Conservation (phyloP, 1,284 basidiomycete genomes). For the Naganishia cerealis region DNA sequence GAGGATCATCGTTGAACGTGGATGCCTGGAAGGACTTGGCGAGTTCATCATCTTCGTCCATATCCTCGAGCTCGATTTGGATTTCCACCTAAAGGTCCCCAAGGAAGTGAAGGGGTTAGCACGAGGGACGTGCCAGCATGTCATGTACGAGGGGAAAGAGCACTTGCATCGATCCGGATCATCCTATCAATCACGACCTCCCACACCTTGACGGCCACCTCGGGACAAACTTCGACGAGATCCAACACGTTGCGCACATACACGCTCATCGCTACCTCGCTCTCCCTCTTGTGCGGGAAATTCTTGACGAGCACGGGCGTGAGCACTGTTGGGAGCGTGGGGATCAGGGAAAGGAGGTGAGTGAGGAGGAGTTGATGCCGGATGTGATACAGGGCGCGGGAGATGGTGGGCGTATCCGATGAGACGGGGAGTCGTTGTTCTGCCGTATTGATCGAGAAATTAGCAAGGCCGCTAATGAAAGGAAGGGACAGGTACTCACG, state of each 20-base stretch:
- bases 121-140: neutral
- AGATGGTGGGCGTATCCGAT: slow-evolving; percentile 59
- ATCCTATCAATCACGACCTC: slow-evolving; percentile 84
- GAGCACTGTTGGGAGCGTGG: slow-evolving; percentile 80
- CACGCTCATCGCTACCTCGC: slow-evolving; percentile 74
- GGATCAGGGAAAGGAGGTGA: slow-evolving; percentile 82
- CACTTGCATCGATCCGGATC: slow-evolving; percentile 86
- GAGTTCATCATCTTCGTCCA: slow-evolving; percentile 55
- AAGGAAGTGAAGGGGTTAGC: slow-evolving; percentile 12
- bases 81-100: slow-evolving; percentile 75
- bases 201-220: slow-evolving; percentile 80
- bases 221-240: slow-evolving; percentile 84
- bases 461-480: neutral
- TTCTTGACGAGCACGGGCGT: slow-evolving; percentile 77
- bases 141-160: no score
- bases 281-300: slow-evolving; percentile 92
- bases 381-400: slow-evolving; percentile 79
- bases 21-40: slow-evolving; percentile 32
- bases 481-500: slow-evolving; percentile 62
- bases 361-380: slow-evolving; percentile 80
- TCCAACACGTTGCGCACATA: slow-evolving; percentile 88
- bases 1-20: slow-evolving; percentile 72
- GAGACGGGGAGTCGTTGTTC: slow-evolving; percentile 28
- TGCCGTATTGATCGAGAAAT: slow-evolving; percentile 4
- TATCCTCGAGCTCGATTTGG: slow-evolving; percentile 84